Evolutionary conservation across 805 yeast genomes (phyloP).

Genomic region (Suhomyces tanzawaensis): DNA sequence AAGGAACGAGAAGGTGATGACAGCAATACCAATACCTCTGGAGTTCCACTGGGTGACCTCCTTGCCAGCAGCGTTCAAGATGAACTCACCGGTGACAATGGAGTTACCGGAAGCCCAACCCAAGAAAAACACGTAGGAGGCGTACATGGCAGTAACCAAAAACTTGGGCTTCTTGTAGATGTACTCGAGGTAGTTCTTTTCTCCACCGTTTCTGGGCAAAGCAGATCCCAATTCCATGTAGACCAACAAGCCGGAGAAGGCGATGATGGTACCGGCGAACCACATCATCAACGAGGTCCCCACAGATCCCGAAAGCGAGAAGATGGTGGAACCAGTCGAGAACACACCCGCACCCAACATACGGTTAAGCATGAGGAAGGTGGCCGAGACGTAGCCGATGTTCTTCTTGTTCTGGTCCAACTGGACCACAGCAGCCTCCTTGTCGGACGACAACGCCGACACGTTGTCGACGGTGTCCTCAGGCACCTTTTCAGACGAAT

Average conservation of each 20-base stretch:
- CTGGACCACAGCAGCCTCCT: conserved; percentile 31
- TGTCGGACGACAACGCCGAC: conserved; percentile 14
- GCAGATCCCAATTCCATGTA: conserved; percentile 80
- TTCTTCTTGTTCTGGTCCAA: conserved; percentile 44
- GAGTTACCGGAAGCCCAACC: conserved; percentile 90
- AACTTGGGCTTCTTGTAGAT: conserved; percentile 67
- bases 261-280: conserved; percentile 71
- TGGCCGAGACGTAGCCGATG: conserved; percentile 45
- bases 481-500: conserved; percentile 5
- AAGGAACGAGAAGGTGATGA: conserved; percentile 66
- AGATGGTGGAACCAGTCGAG: conserved; percentile 64
- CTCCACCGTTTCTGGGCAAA: conserved; percentile 82
- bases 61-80: conserved; percentile 68
- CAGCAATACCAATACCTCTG: conserved; percentile 73
- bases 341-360: conserved; percentile 78
- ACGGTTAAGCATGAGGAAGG: conserved; percentile 56
- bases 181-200: conserved; percentile 75
- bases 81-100: conserved; percentile 74
- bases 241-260: conserved; percentile 54
- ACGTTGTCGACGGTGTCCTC: conserved; percentile 4
- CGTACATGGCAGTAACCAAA: conserved; percentile 59
- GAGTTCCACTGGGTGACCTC: conserved; percentile 73
- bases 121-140: conserved; percentile 67
- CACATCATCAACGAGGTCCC: conserved; percentile 71
- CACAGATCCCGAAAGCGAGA: conserved; percentile 59